A percentile compares a stretch with the other conserved stretches of the same genome.
Conservation (phyloP, 2,329 filamentous ascomycete genomes). For the Colletotrichum liaoningense region DNA sequence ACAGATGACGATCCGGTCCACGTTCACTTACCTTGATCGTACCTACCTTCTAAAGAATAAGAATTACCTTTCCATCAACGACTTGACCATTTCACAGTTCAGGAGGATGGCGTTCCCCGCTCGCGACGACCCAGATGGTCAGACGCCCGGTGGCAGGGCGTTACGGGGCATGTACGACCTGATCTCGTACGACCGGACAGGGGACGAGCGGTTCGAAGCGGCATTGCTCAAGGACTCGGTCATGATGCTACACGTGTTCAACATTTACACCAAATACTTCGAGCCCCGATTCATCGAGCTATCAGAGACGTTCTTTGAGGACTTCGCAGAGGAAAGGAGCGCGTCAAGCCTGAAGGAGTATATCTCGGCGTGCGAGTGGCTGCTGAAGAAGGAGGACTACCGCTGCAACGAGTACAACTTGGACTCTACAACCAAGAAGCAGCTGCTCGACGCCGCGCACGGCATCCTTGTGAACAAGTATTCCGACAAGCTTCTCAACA, state of each 20-base stretch:
- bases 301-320: constrained; percentile 75
- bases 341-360: constrained; percentile 77
- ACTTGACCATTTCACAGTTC: constrained; percentile 84
- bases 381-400: constrained; percentile 78
- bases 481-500: constrained; percentile 73
- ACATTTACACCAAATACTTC: constrained; percentile 82
- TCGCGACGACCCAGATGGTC: constrained; percentile 19
- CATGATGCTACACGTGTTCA: constrained; percentile 86
- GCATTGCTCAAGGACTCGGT: constrained; percentile 79
- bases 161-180: constrained; percentile 78
- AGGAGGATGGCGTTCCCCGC: constrained; percentile 66
- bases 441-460: constrained; percentile 80
- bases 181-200: constrained; percentile 76
- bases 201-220: constrained; percentile 67
- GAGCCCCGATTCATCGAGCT: constrained; percentile 78
- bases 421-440: constrained; percentile 83
- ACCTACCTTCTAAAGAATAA: constrained; percentile 84
- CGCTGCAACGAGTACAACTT: constrained; percentile 86
- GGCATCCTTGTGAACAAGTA: constrained; percentile 77
- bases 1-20: constrained; percentile 84
- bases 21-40: constrained; percentile 95
- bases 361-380: constrained; percentile 73
- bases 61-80: constrained; percentile 78
- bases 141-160: constrained; percentile 51
- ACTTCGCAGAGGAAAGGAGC: constrained; percentile 77